These are phyloP conservation scores for Leccinellum luteum DNA, from an alignment of 768 basidiomycete genomes.

Conservation along the genomic window DNA sequence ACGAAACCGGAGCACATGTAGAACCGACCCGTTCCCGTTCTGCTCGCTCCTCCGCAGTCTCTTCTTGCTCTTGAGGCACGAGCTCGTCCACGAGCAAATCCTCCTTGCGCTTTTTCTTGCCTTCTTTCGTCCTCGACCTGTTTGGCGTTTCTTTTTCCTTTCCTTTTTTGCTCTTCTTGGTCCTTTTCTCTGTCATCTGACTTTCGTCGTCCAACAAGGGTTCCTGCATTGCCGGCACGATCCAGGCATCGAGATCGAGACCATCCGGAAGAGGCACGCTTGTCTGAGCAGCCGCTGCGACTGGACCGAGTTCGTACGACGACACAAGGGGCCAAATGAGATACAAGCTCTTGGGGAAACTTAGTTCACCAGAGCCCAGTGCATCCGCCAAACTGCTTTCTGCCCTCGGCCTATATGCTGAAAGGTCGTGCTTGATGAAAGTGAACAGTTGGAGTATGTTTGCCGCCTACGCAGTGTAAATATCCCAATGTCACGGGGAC, in stretches of 20 bases:
- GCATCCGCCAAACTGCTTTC: conserved; percentile 36
- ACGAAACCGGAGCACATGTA: neutral
- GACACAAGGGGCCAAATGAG: conserved; percentile 80
- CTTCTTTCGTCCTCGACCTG: conserved; percentile 32
- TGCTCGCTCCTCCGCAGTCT: conserved; percentile 57
- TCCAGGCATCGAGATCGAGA: conserved; percentile 82
- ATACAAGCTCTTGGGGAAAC: conserved; percentile 86
- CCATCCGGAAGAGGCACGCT: conserved; percentile 81
- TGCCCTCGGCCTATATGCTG: conserved; percentile 46
- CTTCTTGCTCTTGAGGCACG: conserved; percentile 41
- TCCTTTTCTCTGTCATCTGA: conserved; percentile 39
- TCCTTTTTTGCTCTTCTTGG: conserved; percentile 42
- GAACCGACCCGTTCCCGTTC: conserved; percentile 63
- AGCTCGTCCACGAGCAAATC: conserved; percentile 24
- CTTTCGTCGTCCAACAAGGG: conserved; percentile 29
- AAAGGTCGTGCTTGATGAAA: conserved; percentile 74
- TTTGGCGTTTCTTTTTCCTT: conserved; percentile 43
- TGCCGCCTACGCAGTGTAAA: conserved; percentile 56
- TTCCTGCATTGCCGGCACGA: conserved; percentile 59
- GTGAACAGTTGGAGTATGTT: conserved; percentile 72
- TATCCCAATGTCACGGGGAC: neutral
- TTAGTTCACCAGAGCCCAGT: conserved; percentile 36
- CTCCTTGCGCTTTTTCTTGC: conserved; percentile 46
- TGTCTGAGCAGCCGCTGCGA: conserved; percentile 76
- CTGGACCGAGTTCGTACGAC: conserved; percentile 80